Conservation (phyloP, 2,329 filamentous ascomycete genomes). For the Tolypocladium ovalisporum region DNA sequence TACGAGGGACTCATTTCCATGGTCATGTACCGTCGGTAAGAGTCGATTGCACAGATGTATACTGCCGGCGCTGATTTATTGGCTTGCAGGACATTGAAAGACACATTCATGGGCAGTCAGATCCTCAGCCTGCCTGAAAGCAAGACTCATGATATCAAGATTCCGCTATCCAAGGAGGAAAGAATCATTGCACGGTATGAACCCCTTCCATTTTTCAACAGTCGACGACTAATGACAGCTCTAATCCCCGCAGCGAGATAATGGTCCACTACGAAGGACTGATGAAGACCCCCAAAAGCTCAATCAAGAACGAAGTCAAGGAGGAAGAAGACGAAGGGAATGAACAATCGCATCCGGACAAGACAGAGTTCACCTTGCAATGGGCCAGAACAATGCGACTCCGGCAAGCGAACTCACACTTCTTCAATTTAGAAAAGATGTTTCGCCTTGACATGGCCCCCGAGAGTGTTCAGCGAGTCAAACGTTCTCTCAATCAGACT, state of each 20-base stretch:
- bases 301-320: background rate
- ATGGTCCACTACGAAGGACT: background rate
- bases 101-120: conserved; percentile 13
- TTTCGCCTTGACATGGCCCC: conserved; percentile 2
- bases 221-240: fast-evolving
- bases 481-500: background rate
- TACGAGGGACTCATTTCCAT: conserved; percentile 10
- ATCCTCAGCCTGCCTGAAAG: conserved; percentile 14
- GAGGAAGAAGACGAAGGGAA: no score
- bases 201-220: no score
- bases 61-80: no score
- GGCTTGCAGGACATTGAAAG: conserved; percentile 11
- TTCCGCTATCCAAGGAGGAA: conserved; percentile 16
- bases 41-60: no score
- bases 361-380: background rate
- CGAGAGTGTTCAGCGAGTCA: background rate
- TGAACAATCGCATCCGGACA: background rate
- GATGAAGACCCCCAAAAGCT: background rate
- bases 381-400: conserved; percentile 1
- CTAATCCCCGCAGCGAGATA: background rate
- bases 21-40: conserved; percentile 19
- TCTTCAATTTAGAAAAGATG: conserved; percentile 16
- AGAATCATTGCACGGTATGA: conserved; percentile 6
- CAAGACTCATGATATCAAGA: conserved; percentile 7
- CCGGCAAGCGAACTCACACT: conserved; percentile 15